Conservation (phyloP, 202 grass and related monocot species). For the Cymbopogon flexuosus region DNA sequence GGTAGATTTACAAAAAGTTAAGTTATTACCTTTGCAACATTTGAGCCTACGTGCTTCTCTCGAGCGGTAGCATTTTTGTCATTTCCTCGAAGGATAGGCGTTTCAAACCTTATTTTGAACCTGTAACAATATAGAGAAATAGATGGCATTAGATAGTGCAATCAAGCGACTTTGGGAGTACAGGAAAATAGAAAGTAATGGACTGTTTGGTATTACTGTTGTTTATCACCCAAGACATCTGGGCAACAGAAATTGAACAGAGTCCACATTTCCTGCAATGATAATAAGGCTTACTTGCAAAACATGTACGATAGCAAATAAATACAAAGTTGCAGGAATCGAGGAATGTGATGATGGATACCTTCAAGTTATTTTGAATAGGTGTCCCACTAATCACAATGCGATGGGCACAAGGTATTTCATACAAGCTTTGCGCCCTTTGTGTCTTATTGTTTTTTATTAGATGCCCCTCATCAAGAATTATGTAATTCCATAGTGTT, state of each 20-base stretch:
- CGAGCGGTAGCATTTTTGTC: constrained; percentile 82
- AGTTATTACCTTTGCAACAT: constrained; percentile 65
- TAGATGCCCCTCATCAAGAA: constrained; percentile 93
- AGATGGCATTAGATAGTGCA: constrained; percentile 15
- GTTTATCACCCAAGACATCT: constrained; percentile 80
- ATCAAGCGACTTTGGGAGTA: not conserved
- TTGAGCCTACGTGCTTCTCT: constrained; percentile 76
- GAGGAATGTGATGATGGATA: constrained; percentile 16
- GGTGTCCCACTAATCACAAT: constrained; percentile 96
- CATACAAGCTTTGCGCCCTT: constrained; percentile 70
- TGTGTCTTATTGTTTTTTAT: constrained; percentile 94
- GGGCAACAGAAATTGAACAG: constrained; percentile 89
- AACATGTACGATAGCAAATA: not conserved
- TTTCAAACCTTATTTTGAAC: constrained; percentile 80
- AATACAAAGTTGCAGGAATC: constrained; percentile 8
- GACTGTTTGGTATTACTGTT: constrained; percentile 47
- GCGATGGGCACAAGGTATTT: constrained; percentile 79
- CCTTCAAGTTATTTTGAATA: constrained; percentile 96
- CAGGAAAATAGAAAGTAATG: constrained; percentile 9
- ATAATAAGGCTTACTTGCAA: constrained; percentile 9
- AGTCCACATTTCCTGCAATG: constrained; percentile 91
- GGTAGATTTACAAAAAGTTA: not conserved
- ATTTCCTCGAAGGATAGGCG: constrained; percentile 77
- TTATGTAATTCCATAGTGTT: constrained; percentile 72
- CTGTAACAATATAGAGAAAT: constrained; percentile 39